Evolutionary conservation across 2,329 filamentous ascomycete species (phyloP), one percentile per base, ranked within the genome.

Genomic region (Talaromyces albobiverticillius): DNA sequence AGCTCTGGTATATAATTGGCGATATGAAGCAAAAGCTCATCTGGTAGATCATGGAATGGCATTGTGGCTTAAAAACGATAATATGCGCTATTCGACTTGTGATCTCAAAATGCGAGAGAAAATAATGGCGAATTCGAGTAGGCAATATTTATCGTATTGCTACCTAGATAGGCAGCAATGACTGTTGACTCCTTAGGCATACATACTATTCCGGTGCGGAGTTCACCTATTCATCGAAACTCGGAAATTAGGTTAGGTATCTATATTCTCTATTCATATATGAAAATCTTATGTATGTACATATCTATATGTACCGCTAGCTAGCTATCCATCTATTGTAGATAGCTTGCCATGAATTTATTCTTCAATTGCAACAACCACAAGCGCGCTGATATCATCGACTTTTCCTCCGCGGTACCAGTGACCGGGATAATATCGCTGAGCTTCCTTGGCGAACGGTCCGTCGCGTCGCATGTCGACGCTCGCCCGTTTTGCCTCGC

Each of bases 391-490:
- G 56, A 99, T 96, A 71, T 99, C 94, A 68, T 99, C 94, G 18
- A 95, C 83, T 72, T 99, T 99, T 50, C 94, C 94, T 55, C 94
- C 94, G 55, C 85, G 85, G 84, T 90, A 99, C 55, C 85, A 83
- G 71, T 97, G 93, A 34, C 86, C 79, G 0, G 94, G 93, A 62
- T 89, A 95, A 66, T 89, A 86, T 66, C 86, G 89, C 68, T 94
- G 90, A 18, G 96, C 90, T 71, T 96, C 91, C 72, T 90, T 96
- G 38, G 94, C 91, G 71, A 99, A 99, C 0, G 94, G 94, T 0
- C 93, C 91, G 69, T 97, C 89, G 50, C 89, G 77, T 64, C 88
- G 90, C 46, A 80, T 82, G 71, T 96, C 91, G 55, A 89, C 72
- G 67, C 92, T 95, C 6, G 92, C 91, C 7, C 82, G 77, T 73